A percentile compares a stretch with the other conserved stretches of the same genome.
Evolutionary conservation across 1,284 basidiomycete genomes (phyloP).

Genomic region (Gomphus sp.): DNA sequence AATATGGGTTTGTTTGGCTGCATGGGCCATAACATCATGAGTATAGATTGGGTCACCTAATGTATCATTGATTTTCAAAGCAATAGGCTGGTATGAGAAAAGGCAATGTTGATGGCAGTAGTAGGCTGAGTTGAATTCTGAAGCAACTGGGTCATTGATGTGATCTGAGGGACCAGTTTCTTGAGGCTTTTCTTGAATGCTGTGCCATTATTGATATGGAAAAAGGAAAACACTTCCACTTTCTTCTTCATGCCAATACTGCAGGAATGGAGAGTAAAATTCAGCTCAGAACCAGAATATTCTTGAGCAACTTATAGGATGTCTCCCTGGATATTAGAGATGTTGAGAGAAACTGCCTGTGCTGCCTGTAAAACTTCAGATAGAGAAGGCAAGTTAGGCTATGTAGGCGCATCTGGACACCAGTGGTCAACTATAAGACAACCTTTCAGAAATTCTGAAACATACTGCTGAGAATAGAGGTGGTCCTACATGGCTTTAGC

Average conservation of each 20-base stretch:
- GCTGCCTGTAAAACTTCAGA: not conserved
- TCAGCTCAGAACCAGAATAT: too few relatives aligned
- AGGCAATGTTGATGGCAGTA: slow-evolving; percentile 24
- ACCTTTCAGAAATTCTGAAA: too few relatives aligned
- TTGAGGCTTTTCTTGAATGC: not conserved
- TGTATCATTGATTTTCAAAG: slow-evolving; percentile 27
- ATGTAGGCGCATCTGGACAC: too few relatives aligned
- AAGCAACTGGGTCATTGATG: not conserved
- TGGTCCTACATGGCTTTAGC: too few relatives aligned
- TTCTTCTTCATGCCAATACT: too few relatives aligned
- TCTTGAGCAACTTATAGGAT: not conserved
- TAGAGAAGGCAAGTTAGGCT: not conserved
- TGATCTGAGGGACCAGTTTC: not conserved
- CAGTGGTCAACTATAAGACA: too few relatives aligned
- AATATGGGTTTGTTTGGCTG: too few relatives aligned
- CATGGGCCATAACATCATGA: too few relatives aligned
- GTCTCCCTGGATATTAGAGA: not conserved
- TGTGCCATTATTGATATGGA: not conserved
- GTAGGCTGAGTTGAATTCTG: not conserved
- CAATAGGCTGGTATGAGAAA: slow-evolving; percentile 23
- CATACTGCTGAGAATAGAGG: too few relatives aligned
- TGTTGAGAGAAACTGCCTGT: not conserved
- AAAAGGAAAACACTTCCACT: too few relatives aligned
- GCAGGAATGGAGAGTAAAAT: too few relatives aligned
- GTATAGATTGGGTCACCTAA: slow-evolving; percentile 24